Base-by-base conservation (phyloP, 257 asterid species). In the Salvia hispanica region DNA sequence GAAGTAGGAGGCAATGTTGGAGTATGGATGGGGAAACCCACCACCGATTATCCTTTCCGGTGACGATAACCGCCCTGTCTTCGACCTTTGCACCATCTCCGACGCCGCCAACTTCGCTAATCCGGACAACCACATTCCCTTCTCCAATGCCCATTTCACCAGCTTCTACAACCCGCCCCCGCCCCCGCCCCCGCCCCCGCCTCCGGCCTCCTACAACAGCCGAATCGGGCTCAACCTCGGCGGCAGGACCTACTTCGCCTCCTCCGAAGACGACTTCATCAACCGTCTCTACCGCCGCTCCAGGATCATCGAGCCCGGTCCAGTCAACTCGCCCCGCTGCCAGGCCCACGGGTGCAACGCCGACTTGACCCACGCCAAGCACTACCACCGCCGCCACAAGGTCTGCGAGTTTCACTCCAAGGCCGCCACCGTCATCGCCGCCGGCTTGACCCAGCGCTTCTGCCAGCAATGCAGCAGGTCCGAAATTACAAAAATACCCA, bases 391-490 rank as follows among this genome's bases (percentile, higher is more conserved):
- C 68, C 91, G 99, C 50, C 99, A 94, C 77, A 94, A 91, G 85
- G 99, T 94, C 10, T 94, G 99, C 51, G 99, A 94, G 82, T 91
- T 85, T 78, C 99, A 94, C 86, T 88, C 96, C 10, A 94, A 94
- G 67, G 89, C 97, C 62, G 72, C 98, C 81, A 91, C 97, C 53
- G 98, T 87, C 74, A 78, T 87, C 71, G 92, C 95, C 63, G 89
- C 90, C 85, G 98, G 98, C 15, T 66, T 91, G 73, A 94, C 99
- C 57, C 99, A 91, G 84, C 92, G 99, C 0, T 94, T 94, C 87
- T 94, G 99, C 81, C 99, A 94, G 55, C 99, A 94, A 76, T 94
- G 99, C 59, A 94, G 99, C 97, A 91, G 99, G 99, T 91, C 31
- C 2, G 2, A 25, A 25, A 25, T 25, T 25, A 25, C 31, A 25